Evolutionary conservation across 495 filamentous ascomycete species (phyloP), one percentile per base, ranked within the genome.

Genomic region (Daldinia grandis): DNA sequence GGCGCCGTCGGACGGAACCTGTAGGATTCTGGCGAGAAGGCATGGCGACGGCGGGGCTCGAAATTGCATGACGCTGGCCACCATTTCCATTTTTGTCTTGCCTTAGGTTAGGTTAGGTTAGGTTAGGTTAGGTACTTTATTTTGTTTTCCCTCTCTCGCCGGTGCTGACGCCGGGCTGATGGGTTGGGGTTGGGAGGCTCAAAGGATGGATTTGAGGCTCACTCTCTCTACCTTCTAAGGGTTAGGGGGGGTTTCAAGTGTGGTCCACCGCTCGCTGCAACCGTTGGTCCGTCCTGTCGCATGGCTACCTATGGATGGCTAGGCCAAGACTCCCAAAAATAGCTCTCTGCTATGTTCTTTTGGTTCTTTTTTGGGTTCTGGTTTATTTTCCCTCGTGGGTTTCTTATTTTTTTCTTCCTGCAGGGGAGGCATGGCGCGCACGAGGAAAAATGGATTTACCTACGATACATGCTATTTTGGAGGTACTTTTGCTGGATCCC

Each of bases 181-280:
- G 54, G 54, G 54, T 57, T 57, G 54, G 54, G 54, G 54, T 57
- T 57, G 25, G 14, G 49, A 53, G 21, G 44, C 44, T 30, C 12
- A 25, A 30, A 53, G 49, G 49, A 53, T 53, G 47, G 28, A 9
- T 51, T 51, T 56, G 53, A 31, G 30, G 53, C 30, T 33, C 53
- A 37, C 28, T 33, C 53, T 33, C n/a, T n/a, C n/a, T n/a, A n/a
- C n/a, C n/a, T n/a, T n/a, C n/a, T n/a, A n/a, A n/a, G n/a, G n/a
- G n/a, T n/a, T n/a, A n/a, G n/a, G 9, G 31, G n/a, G 24, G 53
- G 28, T 31, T 56, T 31, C 54, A n/a, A 37, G 40, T 24, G 5
- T 1, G 38, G 38, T 17, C 38, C 38, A 17, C 33, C 33, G 33
- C 33, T 35, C 33, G 10, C 10, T 35, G 50, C 25, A 54, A 28